phyloP scores from a whole-genome alignment of 2,329 filamentous ascomycete species.

The Ophiocordyceps robertsii region DNA sequence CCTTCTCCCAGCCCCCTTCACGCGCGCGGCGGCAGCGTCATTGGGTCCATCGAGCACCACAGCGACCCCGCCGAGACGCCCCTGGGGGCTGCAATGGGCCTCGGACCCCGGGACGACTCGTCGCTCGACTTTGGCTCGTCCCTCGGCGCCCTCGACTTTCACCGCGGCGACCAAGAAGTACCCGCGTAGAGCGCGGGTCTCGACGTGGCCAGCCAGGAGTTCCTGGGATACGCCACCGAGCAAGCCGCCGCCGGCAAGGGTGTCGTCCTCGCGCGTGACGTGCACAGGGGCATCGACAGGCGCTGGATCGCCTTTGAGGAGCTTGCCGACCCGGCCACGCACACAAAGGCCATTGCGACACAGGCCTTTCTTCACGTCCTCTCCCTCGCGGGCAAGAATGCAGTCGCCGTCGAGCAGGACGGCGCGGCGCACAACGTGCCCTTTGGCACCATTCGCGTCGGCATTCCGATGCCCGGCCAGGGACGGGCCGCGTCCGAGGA shows the following conservation, averaged over 20 bases:
- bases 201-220: constrained; percentile 31
- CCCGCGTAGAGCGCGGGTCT: constrained; percentile 20
- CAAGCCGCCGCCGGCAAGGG: constrained; percentile 20
- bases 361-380: constrained; percentile 68
- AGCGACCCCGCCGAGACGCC: constrained; percentile 26
- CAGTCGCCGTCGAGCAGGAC: constrained; percentile 50
- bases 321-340: constrained; percentile 45
- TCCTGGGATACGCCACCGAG: constrained; percentile 28
- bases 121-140: constrained; percentile 14
- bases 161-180: constrained; percentile 14
- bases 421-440: constrained; percentile 18
- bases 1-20: constrained; percentile 24
- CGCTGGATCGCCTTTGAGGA: constrained; percentile 52
- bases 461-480: constrained; percentile 12
- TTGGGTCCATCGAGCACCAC: constrained; percentile 30
- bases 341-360: constrained; percentile 49
- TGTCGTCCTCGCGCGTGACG: constrained; percentile 12
- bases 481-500: not conserved
- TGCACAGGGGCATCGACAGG: constrained; percentile 14
- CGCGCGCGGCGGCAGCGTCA: constrained; percentile 19
- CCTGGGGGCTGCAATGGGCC: constrained; percentile 17
- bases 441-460: constrained; percentile 35
- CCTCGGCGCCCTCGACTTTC: constrained; percentile 6
- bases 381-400: constrained; percentile 51
- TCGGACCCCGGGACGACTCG: constrained; percentile 16